These are phyloP conservation scores for Ceratobasidium sp. DNA, from an alignment of 1,284 basidiomycete genomes.

Conservation along the genomic window DNA sequence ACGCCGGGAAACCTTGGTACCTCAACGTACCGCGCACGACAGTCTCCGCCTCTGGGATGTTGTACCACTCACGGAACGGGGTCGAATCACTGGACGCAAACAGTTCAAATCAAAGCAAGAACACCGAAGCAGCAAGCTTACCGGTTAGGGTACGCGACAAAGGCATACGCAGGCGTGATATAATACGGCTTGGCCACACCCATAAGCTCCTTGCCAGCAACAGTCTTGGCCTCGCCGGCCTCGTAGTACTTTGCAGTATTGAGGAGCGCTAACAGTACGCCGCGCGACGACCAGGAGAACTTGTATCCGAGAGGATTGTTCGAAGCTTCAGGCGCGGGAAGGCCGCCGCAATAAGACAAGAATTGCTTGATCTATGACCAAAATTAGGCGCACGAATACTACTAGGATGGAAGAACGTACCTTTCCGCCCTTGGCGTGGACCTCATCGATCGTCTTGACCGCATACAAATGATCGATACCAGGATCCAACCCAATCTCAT, in stretches of 20 bases:
- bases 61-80: constrained; percentile 87
- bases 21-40: constrained; percentile 93
- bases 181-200: constrained; percentile 90
- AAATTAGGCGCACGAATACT: neutral
- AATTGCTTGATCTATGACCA: constrained; percentile 86
- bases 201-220: constrained; percentile 84
- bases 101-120: neutral
- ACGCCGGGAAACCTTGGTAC: constrained; percentile 99
- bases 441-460: constrained; percentile 95
- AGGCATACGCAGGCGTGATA: constrained; percentile 95
- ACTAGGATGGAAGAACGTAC: constrained; percentile 58
- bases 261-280: constrained; percentile 93
- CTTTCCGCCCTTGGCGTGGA: constrained; percentile 95
- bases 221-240: constrained; percentile 72
- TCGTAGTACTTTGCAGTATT: constrained; percentile 90
- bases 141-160: constrained; percentile 98
- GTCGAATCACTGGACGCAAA: constrained; percentile 73
- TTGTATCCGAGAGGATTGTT: constrained; percentile 99
- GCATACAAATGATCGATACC: constrained; percentile 97
- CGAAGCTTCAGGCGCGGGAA: constrained; percentile 90
- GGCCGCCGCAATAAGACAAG: constrained; percentile 96
- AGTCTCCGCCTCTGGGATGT: constrained; percentile 95
- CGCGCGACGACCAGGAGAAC: constrained; percentile 98
- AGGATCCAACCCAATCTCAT: constrained; percentile 98
- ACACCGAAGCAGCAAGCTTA: neutral